Conservation (phyloP, 495 filamentous ascomycete genomes). For the Rostrohypoxylon terebratum region DNA sequence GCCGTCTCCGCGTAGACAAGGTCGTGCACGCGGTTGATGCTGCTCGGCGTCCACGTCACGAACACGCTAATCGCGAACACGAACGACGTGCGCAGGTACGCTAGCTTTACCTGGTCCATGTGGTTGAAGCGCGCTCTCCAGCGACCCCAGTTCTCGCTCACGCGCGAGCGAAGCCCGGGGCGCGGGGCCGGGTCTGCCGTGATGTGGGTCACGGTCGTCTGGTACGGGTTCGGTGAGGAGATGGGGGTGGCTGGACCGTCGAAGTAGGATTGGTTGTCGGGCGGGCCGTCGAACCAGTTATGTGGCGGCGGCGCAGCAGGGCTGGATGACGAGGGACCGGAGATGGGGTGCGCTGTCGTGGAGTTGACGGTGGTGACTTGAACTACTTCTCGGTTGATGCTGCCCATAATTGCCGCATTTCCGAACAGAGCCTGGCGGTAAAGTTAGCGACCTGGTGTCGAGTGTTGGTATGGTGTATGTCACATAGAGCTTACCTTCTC, state of each 20-base stretch:
- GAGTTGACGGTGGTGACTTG: slow-evolving; percentile 51
- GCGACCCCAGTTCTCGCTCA: slow-evolving; percentile 9
- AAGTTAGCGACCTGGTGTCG: neutral
- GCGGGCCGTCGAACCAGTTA: slow-evolving; percentile 48
- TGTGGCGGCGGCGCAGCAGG: slow-evolving; percentile 16
- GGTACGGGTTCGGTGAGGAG: slow-evolving; percentile 31
- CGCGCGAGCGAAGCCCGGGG: slow-evolving; percentile 27
- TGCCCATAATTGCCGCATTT: slow-evolving; percentile 51
- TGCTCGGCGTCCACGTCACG: slow-evolving; percentile 86
- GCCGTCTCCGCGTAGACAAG: slow-evolving; percentile 66
- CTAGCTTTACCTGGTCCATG: slow-evolving; percentile 72
- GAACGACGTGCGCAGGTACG: slow-evolving; percentile 83
- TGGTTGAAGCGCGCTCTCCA: slow-evolving; percentile 53
- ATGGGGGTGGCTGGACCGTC: slow-evolving; percentile 24
- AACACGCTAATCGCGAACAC: slow-evolving; percentile 83
- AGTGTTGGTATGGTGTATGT: neutral
- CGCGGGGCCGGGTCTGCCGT: slow-evolving; percentile 37
- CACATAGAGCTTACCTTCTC: slow-evolving; percentile 55
- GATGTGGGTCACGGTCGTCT: slow-evolving; percentile 43
- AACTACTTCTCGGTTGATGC: slow-evolving; percentile 46
- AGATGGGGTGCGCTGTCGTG: slow-evolving; percentile 29
- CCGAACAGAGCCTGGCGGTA: slow-evolving; percentile 40
- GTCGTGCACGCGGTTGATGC: slow-evolving; percentile 80
- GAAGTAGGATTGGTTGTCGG: slow-evolving; percentile 29
- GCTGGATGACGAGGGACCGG: slow-evolving; percentile 27